A percentile compares a stretch with the other conserved stretches of the same genome.
These are phyloP conservation scores for Choanephora cucurbitarum DNA, from an alignment of 371 early-diverging fungal genomes.

Conservation along the genomic window DNA sequence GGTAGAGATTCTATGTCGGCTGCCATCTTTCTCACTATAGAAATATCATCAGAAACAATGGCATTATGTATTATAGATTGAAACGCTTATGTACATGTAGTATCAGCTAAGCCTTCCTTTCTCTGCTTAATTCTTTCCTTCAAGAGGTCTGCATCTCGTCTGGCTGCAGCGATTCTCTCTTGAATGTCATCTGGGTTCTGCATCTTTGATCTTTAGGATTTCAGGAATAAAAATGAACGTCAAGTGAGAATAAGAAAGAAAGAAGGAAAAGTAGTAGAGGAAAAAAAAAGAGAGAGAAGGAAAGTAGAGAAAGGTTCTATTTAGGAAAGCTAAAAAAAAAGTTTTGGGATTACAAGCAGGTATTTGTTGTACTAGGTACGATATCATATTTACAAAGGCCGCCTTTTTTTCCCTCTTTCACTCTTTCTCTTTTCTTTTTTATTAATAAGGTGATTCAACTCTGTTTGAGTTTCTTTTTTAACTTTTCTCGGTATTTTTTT, in stretches of 20 bases:
- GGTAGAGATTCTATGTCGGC: constrained; percentile 69
- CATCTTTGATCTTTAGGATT: neutral
- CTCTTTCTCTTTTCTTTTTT: neutral
- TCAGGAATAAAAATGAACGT: neutral
- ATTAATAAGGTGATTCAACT: neutral
- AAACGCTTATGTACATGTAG: too few relatives aligned
- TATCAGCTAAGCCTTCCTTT: constrained; percentile 91
- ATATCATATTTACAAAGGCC: neutral
- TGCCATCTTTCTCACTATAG: constrained; percentile 61
- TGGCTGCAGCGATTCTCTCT: constrained; percentile 87
- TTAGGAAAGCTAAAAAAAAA: neutral
- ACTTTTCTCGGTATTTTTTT: neutral
- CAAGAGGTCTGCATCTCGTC: constrained; percentile 93
- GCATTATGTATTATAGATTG: too few relatives aligned
- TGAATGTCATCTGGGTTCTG: constrained; percentile 65
- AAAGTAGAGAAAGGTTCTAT: neutral
- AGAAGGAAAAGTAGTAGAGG: too few relatives aligned
- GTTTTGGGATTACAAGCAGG: neutral
- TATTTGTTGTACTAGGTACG: neutral
- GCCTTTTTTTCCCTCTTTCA: neutral
- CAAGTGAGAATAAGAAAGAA: neutral
- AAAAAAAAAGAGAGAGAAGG: neutral
- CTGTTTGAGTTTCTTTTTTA: neutral
- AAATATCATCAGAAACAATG: too few relatives aligned
- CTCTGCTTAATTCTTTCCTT: constrained; percentile 94